Percentiles rank a stretch among this genome's conserved stretches.
Conservation (phyloP, 306 rosid species). For the Prunus campanulata region DNA sequence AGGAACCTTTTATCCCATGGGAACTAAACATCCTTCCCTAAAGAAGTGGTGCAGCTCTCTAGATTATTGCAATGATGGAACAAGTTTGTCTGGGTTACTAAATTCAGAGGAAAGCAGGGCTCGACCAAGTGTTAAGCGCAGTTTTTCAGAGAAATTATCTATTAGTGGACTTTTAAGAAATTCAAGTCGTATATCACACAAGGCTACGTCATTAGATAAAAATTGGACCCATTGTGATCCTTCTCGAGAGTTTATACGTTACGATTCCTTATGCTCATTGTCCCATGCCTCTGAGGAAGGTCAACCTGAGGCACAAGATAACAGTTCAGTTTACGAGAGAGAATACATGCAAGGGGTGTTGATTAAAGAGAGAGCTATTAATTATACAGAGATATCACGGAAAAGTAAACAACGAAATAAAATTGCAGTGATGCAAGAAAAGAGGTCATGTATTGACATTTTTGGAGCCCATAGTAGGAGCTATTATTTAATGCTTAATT, state of each 20-base stretch:
- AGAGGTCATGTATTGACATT: slow-evolving; percentile 46
- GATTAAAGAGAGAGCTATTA: slow-evolving; percentile 57
- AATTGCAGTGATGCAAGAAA: slow-evolving; percentile 37
- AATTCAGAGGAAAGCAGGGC: slow-evolving; percentile 27
- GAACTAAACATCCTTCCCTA: slow-evolving; percentile 60
- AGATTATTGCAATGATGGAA: slow-evolving; percentile 23
- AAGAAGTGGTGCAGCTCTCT: slow-evolving; percentile 56
- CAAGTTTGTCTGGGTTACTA: slow-evolving; percentile 26
- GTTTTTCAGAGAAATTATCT: slow-evolving; percentile 53
- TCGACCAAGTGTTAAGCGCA: slow-evolving; percentile 47
- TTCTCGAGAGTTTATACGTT: slow-evolving; percentile 31
- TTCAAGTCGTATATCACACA: slow-evolving; percentile 44
- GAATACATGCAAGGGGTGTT: slow-evolving; percentile 96
- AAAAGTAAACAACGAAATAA: slow-evolving; percentile 48
- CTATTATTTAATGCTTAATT: slow-evolving; percentile 50
- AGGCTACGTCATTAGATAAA: slow-evolving; percentile 40
- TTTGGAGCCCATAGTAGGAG: slow-evolving; percentile 27
- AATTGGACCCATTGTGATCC: slow-evolving; percentile 30
- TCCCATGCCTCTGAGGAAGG: slow-evolving; percentile 33
- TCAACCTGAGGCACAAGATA: slow-evolving; percentile 40
- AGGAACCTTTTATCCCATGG: slow-evolving; percentile 83
- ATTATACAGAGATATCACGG: slow-evolving; percentile 33
- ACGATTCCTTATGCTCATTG: slow-evolving; percentile 31
- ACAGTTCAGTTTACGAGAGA: slow-evolving; percentile 53
- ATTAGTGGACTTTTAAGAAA: slow-evolving; percentile 39